A percentile compares a stretch with the other conserved stretches of the same genome.
Conservation (phyloP, 2,329 filamentous ascomycete species). For the Fusarium neocosmosporiellum region DNA sequence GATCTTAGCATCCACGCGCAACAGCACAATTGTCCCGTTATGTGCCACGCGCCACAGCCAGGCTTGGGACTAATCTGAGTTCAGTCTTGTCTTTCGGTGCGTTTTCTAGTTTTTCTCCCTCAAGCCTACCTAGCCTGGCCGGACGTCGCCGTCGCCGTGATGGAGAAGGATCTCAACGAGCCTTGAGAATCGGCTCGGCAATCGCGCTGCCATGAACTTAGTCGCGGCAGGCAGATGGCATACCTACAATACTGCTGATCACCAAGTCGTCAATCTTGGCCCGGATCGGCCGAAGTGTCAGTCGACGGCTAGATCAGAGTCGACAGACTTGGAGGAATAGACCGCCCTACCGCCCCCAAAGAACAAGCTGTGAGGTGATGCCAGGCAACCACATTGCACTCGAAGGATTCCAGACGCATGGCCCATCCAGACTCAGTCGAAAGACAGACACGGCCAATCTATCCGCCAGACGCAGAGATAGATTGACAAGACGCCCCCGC, state of each 20-base stretch:
- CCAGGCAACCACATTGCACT: slow-evolving; percentile 13
- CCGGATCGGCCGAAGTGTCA: slow-evolving; percentile 5
- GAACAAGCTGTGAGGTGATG: slow-evolving; percentile 15
- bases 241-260: neutral
- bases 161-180: slow-evolving; percentile 6
- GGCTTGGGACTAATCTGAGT: neutral
- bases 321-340: slow-evolving; percentile 1
- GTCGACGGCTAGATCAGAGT: slow-evolving; percentile 2
- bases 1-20: slow-evolving; percentile 24
- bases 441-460: neutral
- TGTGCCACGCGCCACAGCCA: slow-evolving; percentile 9
- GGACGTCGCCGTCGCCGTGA: neutral
- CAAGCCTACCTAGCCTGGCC: neutral
- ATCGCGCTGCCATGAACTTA: neutral
- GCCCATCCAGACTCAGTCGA: slow-evolving; percentile 5
- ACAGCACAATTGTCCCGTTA: slow-evolving; percentile 12
- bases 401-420: slow-evolving; percentile 15
- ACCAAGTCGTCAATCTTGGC: neutral
- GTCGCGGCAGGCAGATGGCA: neutral
- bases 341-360: neutral
- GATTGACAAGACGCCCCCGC: slow-evolving; percentile 15
- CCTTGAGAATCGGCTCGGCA: slow-evolving; percentile 18
- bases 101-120: slow-evolving; percentile 2
- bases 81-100: slow-evolving; percentile 3
- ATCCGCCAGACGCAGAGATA: slow-evolving; percentile 12